Evolutionary conservation across 306 rosid genomes (phyloP).

Genomic region (Quercus wislizeni): DNA sequence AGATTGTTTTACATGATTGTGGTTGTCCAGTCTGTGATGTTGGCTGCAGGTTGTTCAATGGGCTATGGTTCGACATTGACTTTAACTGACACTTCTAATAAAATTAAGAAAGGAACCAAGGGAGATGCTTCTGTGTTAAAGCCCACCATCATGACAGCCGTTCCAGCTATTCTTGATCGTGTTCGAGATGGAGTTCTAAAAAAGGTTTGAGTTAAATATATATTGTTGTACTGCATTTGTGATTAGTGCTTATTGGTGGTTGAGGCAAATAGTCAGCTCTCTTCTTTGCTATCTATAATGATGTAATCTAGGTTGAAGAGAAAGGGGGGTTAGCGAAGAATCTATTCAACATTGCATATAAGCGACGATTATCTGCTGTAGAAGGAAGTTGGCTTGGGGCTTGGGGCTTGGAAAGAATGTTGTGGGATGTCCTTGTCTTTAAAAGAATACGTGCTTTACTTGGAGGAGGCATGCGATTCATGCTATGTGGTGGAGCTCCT

Average conservation of each 20-base stretch:
- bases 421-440: conserved; percentile 74
- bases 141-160: conserved; percentile 82
- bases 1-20: conserved; percentile 27
- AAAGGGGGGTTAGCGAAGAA: conserved; percentile 61
- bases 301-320: conserved; percentile 60
- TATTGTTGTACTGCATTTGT: neutral
- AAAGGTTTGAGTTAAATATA: conserved; percentile 49
- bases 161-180: conserved; percentile 91
- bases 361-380: conserved; percentile 61
- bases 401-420: conserved; percentile 72
- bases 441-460: conserved; percentile 53
- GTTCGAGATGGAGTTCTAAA: conserved; percentile 80
- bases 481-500: conserved; percentile 97
- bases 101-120: conserved; percentile 86
- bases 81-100: conserved; percentile 76
- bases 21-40: conserved; percentile 75
- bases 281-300: conserved; percentile 15
- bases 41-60: conserved; percentile 66
- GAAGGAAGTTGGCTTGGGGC: conserved; percentile 99
- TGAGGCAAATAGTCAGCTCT: neutral
- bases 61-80: conserved; percentile 84
- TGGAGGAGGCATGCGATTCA: conserved; percentile 70
- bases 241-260: neutral
- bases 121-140: conserved; percentile 73
- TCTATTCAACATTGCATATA: conserved; percentile 62